Base-by-base conservation (phyloP, 768 basidiomycete genomes). In the Phylloporus scabripes region DNA sequence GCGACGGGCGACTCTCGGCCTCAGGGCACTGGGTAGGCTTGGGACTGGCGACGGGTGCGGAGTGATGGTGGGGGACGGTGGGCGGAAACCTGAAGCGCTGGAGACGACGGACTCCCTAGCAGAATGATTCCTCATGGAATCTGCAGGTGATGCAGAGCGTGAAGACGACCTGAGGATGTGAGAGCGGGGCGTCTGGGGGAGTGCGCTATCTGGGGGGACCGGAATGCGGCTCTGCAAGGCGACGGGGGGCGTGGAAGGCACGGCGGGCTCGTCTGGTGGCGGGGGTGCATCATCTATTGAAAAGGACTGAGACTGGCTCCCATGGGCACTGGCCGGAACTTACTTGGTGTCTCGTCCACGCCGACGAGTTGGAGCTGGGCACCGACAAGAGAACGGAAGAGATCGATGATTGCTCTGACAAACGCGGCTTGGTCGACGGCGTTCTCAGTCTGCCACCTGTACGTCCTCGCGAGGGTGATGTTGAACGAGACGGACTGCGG, bases 371-470 rank as follows among this genome's bases (percentile, higher is more conserved):
- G 77, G 51, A 89, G 63, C 23, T 73, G 66, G 3, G 73, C 70
- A 18, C 69, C 71, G 18, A 77, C 64, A 20, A 80, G 69, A 31
- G 64, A 64, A 32, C 70, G 77, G 63, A 84, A 87, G 29, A 85
- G 71, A 38, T 81, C 76, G 50, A 92, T 68, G 34, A 87, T 57
- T 1, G 84, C 74, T 34, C 76, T 74, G 42, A 96, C 63, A 64
- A 97, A 98, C 11, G 69, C 68, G 11, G 71, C 57, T 64, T 95
- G 94, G 57, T 97, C 92, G 21, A 63, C 63, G 28, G 75, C 64
- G 48, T 76, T 78, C 59, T 95, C 93, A 0, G 92, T 88, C 62
- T 85, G 78, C 93, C 94, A 98, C 64, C 73, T 77, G 70, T 98
- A 97, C 21, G 90, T 83, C 64, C 90, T 79, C n/a, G 87, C 82